These are phyloP conservation scores for Blastocystis sp. DNA, from an alignment of 352 stramenopile species.

Conservation along the genomic window DNA sequence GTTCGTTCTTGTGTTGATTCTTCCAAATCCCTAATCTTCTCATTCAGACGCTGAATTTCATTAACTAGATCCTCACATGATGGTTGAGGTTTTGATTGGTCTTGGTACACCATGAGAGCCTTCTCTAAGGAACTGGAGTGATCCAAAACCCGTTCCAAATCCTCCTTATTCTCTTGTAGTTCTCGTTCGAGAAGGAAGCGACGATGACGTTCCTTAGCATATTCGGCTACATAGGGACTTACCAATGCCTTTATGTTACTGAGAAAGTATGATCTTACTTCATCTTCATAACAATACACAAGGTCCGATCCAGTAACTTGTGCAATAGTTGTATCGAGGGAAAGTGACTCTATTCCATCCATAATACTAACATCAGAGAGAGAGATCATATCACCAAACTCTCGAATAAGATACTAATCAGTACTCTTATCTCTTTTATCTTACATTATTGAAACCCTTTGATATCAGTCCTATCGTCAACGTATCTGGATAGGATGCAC, in stretches of 20 bases:
- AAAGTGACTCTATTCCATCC: neutral
- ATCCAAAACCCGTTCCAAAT: neutral
- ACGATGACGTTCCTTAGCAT: constrained; percentile 14
- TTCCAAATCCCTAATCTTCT: neutral
- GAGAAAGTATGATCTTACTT: neutral
- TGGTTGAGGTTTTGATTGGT: neutral
- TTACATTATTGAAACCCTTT: constrained; percentile 40
- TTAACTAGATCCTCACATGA: neutral
- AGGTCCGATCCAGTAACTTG: neutral
- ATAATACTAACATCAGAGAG: neutral
- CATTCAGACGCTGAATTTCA: neutral
- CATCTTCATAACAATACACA: neutral
- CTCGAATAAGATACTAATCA: constrained; percentile 27
- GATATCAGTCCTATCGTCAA: neutral
- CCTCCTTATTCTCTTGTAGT: neutral
- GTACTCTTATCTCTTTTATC: neutral
- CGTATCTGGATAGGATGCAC: neutral
- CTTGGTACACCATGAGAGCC: neutral
- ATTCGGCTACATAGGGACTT: neutral
- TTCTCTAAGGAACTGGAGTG: neutral
- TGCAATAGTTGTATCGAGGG: neutral
- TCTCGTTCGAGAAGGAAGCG: constrained; percentile 2
- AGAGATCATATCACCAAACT: constrained; percentile 25
- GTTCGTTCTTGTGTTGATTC: neutral
- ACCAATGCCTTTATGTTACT: neutral